Base-by-base conservation (phyloP, 2,329 filamentous ascomycete species). In the Ophiostoma sp. region DNA sequence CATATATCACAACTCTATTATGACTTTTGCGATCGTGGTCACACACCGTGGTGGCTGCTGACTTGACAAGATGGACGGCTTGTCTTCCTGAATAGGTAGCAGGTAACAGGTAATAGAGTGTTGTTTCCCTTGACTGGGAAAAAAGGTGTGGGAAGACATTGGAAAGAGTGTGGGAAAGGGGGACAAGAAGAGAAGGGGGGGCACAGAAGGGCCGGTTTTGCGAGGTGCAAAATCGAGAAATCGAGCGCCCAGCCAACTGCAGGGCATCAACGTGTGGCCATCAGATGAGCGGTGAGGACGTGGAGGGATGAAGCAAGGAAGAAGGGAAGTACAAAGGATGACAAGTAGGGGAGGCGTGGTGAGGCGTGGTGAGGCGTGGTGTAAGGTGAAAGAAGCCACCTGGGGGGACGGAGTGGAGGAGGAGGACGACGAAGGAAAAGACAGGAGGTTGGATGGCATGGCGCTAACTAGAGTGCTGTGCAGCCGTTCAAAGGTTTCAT, bases 211-310 rank as follows among this genome's bases (percentile, higher is more conserved):
- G 6, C 64, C 64, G 25, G 42, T 68, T 50, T 50, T 68, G 64
- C 42, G 25, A 31, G 31, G 61, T n/a, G 36, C 61, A 22, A n/a
- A 31, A 25, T 42, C 17, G 5, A 9, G 42, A 48, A 48, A 48
- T 48, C 42, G 15, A 48, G 15, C 42, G 42, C 42, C 25, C 42
- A 50, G 64, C 42, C 64, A 68, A 33, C 42, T 45, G 50, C 68
- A 59, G 50, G 33, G 33, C 68, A 52, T 48, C 50, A 11, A 17
- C 33, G 50, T 28, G 57, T 28, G 69, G 52, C 36, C 17, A 28
- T 64, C 28, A 39, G 70, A 71, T 64, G 57, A 64, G 70, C 70
- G 70, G 70, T 71, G 70, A 71, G 12, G 69, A 63, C 28, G 39
- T 19, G 69, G 17, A 48, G 33, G 31, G n/a, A 22, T 28, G 33